Evolutionary conservation across 2,329 filamentous ascomycete species (phyloP), one percentile per base, ranked within the genome.

Genomic region (Trichothecium sympodiale): DNA sequence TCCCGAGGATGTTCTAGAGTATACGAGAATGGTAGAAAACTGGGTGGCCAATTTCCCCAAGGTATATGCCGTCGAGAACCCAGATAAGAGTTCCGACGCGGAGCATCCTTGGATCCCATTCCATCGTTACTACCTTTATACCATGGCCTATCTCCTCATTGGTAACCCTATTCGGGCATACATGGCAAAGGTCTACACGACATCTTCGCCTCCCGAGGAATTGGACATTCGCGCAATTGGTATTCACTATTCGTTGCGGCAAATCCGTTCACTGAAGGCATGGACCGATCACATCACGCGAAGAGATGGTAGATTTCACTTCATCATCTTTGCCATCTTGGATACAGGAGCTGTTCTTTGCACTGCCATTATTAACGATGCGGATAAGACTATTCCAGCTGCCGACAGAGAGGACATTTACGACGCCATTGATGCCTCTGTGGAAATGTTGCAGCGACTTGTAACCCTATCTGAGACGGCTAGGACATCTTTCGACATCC

Each of bases 261-360:
- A 68, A 5, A 49, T 71, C 20, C 46, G 52, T 5, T 56, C 58
- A 1, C 55, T 62, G 6, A 56, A 53, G 3, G 42, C 48, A 17
- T 59, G 69, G 33, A 62, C 65, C 30, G 54, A 65, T 5, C 55
- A 61, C 16, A 56, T 62, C 26, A 59, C 58, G 8, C 61, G 62
- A 1, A 54, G 62, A 18, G 64, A 69, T 25, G 61, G 62, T 3
- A 63, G 67, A 17, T 65, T 69, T 25, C 65, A 71, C 39, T 60
- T 70, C 35, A 64, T 67, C 13, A 62, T 67, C 0, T 73, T 71
- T 35, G 55, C 61, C 4, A 57, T 70, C 17, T 71, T 72, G 37
- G 66, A 72, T 38, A 68, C 66, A 0, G 60, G 65, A 0, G 62
- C 67, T 1, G 55, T 67, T 23, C 49, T 71, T 3, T 69, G 62